Evolutionary conservation across 805 yeast species (phyloP).

Genomic region (Starmerella apis): DNA sequence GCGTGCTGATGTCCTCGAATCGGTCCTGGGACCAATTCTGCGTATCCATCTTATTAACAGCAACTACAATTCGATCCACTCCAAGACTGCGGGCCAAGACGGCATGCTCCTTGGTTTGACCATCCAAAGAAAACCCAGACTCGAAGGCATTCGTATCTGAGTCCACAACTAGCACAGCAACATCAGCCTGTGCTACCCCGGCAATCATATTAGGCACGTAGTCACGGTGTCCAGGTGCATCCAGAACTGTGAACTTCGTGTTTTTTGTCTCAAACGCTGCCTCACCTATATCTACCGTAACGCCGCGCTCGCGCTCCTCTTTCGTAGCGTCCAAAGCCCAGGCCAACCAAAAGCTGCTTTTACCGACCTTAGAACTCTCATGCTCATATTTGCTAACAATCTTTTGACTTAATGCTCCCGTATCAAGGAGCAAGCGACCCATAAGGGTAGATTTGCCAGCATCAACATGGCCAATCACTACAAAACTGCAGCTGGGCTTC

Average conservation of each 20-base stretch:
- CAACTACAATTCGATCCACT: slow-evolving; percentile 48
- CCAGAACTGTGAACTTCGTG: slow-evolving; percentile 57
- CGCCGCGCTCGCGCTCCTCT: slow-evolving; percentile 67
- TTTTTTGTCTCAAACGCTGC: slow-evolving; percentile 50
- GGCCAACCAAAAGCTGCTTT: slow-evolving; percentile 70
- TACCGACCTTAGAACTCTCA: slow-evolving; percentile 59
- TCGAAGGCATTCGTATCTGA: slow-evolving; percentile 57
- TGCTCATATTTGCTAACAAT: slow-evolving; percentile 51
- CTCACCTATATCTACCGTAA: slow-evolving; percentile 67
- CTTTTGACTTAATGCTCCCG: slow-evolving; percentile 55
- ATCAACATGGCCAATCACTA: slow-evolving; percentile 78
- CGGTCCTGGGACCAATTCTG: slow-evolving; percentile 47
- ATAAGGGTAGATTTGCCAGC: slow-evolving; percentile 75
- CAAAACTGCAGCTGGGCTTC: slow-evolving; percentile 36
- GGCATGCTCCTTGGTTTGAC: slow-evolving; percentile 74
- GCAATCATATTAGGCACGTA: slow-evolving; percentile 80
- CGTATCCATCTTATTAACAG: slow-evolving; percentile 61
- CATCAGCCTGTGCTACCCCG: slow-evolving; percentile 69
- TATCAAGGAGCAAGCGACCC: slow-evolving; percentile 61
- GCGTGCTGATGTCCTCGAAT: slow-evolving; percentile 42
- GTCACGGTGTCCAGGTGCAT: slow-evolving; percentile 78
- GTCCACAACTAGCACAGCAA: slow-evolving; percentile 64
- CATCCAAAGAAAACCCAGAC: slow-evolving; percentile 53
- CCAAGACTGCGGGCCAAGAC: slow-evolving; percentile 58
- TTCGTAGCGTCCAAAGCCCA: slow-evolving; percentile 77